A percentile compares a stretch with the other conserved stretches of the same genome.
phyloP scores from a whole-genome alignment of 2,329 filamentous ascomycete species.

The Penicillium sclerotigenum region DNA sequence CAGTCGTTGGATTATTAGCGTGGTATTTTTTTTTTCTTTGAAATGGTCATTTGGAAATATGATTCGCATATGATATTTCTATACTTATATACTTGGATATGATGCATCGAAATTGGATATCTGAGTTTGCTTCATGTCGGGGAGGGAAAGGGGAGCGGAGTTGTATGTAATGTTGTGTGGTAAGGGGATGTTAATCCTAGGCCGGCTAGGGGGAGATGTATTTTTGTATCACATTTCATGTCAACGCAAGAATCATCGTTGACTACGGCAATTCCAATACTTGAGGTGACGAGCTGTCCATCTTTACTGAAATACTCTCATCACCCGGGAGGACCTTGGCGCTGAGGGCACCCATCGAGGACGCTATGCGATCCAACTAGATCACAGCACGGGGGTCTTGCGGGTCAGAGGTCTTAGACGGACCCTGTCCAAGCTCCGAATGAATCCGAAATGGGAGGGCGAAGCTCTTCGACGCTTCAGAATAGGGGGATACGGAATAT shows the following conservation, averaged over 20 bases:
- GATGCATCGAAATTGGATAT: not conserved
- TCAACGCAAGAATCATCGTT: not conserved
- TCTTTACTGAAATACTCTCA: not conserved
- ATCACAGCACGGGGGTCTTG: conserved; percentile 26
- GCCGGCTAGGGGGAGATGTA: not conserved
- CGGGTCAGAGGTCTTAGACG: conserved; percentile 20
- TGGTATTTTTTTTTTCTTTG: no score
- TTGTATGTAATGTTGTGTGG: not conserved
- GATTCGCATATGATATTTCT: not conserved
- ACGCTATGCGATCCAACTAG: conserved; percentile 33
- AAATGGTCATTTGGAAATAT: no score
- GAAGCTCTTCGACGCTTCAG: conserved; percentile 1
- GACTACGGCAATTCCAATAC: not conserved
- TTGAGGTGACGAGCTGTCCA: not conserved
- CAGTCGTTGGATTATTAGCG: conserved; percentile 55
- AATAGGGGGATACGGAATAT: conserved; percentile 4
- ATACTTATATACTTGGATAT: not conserved
- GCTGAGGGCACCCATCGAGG: conserved; percentile 34
- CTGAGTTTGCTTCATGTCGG: not conserved
- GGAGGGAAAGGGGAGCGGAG: not conserved
- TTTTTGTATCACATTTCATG: not conserved
- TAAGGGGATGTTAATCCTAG: not conserved
- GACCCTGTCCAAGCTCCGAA: conserved; percentile 27
- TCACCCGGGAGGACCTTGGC: conserved; percentile 15
- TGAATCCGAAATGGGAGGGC: conserved; percentile 26